Percentiles rank a stretch among this genome's conserved stretches.
Conservation (phyloP, 768 basidiomycete genomes). For the Xerocomus spinulosus region DNA sequence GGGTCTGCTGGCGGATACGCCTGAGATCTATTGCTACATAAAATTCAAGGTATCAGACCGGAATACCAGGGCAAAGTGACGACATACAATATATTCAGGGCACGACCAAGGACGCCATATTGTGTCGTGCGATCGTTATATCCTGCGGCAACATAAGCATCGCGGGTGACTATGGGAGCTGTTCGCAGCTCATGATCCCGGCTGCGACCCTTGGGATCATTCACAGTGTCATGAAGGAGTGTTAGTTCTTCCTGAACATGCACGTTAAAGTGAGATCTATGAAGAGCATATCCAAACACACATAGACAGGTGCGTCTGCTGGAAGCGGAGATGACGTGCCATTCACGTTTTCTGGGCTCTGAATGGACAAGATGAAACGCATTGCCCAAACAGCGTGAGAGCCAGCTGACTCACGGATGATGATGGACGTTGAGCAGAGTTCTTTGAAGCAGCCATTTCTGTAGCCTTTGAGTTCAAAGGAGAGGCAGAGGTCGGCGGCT, state of each 20-base stretch:
- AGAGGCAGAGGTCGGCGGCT: constrained; percentile 8
- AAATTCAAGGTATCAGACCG: not conserved
- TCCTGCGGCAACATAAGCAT: constrained; percentile 39
- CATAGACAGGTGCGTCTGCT: constrained; percentile 16
- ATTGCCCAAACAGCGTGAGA: not conserved
- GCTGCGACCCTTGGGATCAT: constrained; percentile 20
- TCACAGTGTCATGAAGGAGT: constrained; percentile 26
- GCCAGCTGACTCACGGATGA: constrained; percentile 8
- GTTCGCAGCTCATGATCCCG: constrained; percentile 36
- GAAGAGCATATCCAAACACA: constrained; percentile 12
- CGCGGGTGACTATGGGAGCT: constrained; percentile 49
- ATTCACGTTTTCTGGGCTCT: constrained; percentile 10
- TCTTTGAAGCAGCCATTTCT: constrained; percentile 18
- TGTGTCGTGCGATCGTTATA: constrained; percentile 39
- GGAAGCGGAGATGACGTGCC: not conserved
- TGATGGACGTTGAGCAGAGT: not conserved
- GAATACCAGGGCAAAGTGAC: not conserved
- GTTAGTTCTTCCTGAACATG: constrained; percentile 27
- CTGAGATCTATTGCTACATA: constrained; percentile 30
- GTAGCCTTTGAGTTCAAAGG: not conserved
- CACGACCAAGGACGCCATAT: constrained; percentile 59
- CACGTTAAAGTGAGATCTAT: not conserved
- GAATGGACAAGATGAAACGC: not conserved
- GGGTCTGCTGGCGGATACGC: constrained; percentile 38
- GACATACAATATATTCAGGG: constrained; percentile 43